These are phyloP conservation scores for Pichia sp. DNA, from an alignment of 1,139 yeast species.

Conservation along the genomic window DNA sequence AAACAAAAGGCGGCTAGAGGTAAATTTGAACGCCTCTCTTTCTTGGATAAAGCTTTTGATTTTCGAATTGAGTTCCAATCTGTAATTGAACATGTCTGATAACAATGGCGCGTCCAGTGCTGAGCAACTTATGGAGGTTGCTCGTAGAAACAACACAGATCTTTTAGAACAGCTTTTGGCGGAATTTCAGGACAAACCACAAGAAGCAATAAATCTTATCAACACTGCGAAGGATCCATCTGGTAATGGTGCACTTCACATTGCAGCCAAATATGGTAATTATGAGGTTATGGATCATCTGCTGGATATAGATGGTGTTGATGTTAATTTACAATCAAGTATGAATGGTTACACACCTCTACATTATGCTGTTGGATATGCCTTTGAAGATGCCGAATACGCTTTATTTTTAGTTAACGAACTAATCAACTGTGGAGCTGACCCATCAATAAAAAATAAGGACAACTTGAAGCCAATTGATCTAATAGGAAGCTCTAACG, in stretches of 20 bases:
- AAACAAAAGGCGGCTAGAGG: no score
- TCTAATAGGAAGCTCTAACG: slow-evolving; percentile 39
- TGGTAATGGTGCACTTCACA: slow-evolving; percentile 76
- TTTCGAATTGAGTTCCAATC: neutral
- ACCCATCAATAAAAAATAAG: slow-evolving; percentile 52
- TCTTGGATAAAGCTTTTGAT: no score
- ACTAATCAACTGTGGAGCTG: slow-evolving; percentile 87
- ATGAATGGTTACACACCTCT: slow-evolving; percentile 81
- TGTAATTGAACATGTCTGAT: slow-evolving; percentile 6
- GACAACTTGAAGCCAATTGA: slow-evolving; percentile 70
- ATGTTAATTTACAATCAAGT: slow-evolving; percentile 71
- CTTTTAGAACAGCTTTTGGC: slow-evolving; percentile 50
- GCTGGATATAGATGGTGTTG: slow-evolving; percentile 85
- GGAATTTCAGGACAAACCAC: slow-evolving; percentile 36
- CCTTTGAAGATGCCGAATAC: slow-evolving; percentile 74
- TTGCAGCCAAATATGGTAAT: slow-evolving; percentile 74
- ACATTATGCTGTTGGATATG: slow-evolving; percentile 74
- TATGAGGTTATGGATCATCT: slow-evolving; percentile 80
- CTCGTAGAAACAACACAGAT: slow-evolving; percentile 83
- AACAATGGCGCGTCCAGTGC: slow-evolving; percentile 58
- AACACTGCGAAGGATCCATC: slow-evolving; percentile 69
- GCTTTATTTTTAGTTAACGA: slow-evolving; percentile 75
- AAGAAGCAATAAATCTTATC: slow-evolving; percentile 48
- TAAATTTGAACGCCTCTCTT: no score
- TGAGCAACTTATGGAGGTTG: slow-evolving; percentile 81